Conservation (phyloP, 1,284 basidiomycete genomes). For the Ustilago sp. region DNA sequence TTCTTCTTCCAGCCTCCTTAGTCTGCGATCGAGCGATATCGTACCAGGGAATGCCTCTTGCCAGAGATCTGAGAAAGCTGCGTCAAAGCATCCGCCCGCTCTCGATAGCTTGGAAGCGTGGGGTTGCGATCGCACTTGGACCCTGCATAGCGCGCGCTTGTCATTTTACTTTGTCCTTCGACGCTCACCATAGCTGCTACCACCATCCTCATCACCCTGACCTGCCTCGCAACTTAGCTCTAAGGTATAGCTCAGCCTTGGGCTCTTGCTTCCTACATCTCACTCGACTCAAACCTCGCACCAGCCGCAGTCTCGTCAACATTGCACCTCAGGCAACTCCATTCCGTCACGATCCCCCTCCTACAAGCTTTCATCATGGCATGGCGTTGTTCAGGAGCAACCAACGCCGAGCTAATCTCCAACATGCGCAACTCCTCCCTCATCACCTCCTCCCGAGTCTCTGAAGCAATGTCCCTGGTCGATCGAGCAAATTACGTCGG, state of each 20-base stretch:
- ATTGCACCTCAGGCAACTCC: background rate
- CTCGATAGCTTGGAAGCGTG: background rate
- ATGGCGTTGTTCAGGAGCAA: constrained; percentile 79
- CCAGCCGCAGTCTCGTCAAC: background rate
- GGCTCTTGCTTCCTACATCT: too few relatives aligned
- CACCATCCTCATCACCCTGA: background rate
- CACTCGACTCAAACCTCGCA: background rate
- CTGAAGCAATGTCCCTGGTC: constrained; percentile 52
- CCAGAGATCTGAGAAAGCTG: background rate
- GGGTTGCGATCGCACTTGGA: background rate
- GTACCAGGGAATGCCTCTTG: background rate
- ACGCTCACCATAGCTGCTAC: background rate
- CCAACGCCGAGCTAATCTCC: constrained; percentile 78
- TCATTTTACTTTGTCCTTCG: background rate
- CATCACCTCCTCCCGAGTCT: constrained; percentile 70
- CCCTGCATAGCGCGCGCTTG: constrained; percentile 8
- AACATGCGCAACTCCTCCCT: constrained; percentile 77
- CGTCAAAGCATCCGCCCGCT: background rate
- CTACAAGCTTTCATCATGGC: constrained; percentile 75
- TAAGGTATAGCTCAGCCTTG: too few relatives aligned
- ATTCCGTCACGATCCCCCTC: background rate
- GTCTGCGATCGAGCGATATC: too few relatives aligned
- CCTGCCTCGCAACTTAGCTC: too few relatives aligned
- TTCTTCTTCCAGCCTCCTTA: too few relatives aligned
- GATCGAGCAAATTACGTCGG: constrained; percentile 75